Conservation (phyloP, 2,329 filamentous ascomycete genomes). For the Samsoniella hepiali region DNA sequence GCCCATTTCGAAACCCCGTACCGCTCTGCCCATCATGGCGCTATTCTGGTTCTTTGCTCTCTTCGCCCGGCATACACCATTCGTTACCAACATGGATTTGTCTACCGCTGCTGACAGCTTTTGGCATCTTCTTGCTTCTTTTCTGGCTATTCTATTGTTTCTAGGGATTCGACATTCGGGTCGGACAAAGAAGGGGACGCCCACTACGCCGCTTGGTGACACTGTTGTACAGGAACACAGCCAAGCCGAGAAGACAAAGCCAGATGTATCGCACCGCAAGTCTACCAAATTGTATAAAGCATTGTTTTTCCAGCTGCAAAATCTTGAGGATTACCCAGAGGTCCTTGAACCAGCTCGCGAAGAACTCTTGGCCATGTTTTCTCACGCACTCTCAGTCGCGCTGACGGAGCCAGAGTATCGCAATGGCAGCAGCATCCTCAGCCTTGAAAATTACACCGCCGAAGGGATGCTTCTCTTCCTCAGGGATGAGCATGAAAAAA, state of each 20-base stretch:
- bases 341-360: conserved; percentile 17
- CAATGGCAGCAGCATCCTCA: background rate
- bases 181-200: background rate
- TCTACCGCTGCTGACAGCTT: background rate
- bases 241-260: background rate
- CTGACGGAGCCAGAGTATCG: background rate
- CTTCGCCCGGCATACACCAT: background rate
- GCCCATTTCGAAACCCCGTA: background rate
- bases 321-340: conserved; percentile 21
- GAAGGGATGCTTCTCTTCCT: background rate
- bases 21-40: background rate
- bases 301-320: conserved; percentile 23
- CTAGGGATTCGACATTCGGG: background rate
- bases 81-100: background rate
- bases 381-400: conserved; percentile 10
- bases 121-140: background rate
- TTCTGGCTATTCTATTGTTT: background rate
- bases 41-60: background rate
- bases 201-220: too few species aligned
- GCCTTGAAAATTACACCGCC: background rate
- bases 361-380: conserved; percentile 21
- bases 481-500: background rate
- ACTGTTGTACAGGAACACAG: background rate
- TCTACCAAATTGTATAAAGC: background rate
- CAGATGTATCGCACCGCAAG: background rate